Conservation (phyloP, 306 rosid genomes). For the Prunus mongolica region DNA sequence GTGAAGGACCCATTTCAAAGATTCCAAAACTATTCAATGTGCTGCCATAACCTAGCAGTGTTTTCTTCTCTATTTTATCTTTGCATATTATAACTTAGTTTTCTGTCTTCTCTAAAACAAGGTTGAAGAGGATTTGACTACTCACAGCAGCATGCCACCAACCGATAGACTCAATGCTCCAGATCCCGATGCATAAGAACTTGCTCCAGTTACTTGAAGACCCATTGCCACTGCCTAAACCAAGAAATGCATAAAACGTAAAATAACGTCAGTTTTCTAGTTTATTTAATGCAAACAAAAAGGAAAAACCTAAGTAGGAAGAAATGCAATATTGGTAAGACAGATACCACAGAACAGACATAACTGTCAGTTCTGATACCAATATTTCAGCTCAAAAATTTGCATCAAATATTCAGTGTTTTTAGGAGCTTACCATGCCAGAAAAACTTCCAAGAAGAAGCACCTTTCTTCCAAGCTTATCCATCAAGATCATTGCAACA, state of each 20-base stretch:
- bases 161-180: slow-evolving; percentile 60
- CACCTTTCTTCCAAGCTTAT: slow-evolving; percentile 79
- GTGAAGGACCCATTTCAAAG: neutral
- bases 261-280: neutral
- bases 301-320: neutral
- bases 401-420: neutral
- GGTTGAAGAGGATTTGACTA: slow-evolving; percentile 26
- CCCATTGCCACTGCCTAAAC: slow-evolving; percentile 64
- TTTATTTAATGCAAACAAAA: neutral
- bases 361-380: neutral
- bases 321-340: neutral
- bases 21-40: neutral
- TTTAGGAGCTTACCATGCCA: slow-evolving; percentile 64
- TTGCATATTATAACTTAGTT: neutral
- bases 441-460: slow-evolving; percentile 80
- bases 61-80: neutral
- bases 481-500: slow-evolving; percentile 75
- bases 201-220: slow-evolving; percentile 65
- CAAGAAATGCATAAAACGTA: slow-evolving; percentile 22
- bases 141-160: slow-evolving; percentile 87
- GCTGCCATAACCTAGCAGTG: neutral
- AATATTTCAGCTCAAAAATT: slow-evolving; percentile 5
- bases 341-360: neutral
- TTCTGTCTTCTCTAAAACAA: neutral
- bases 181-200: slow-evolving; percentile 48